A percentile compares a stretch with the other conserved stretches of the same genome.
Conservation (phyloP, 768 basidiomycete species). For the Podaxis pistillaris region DNA sequence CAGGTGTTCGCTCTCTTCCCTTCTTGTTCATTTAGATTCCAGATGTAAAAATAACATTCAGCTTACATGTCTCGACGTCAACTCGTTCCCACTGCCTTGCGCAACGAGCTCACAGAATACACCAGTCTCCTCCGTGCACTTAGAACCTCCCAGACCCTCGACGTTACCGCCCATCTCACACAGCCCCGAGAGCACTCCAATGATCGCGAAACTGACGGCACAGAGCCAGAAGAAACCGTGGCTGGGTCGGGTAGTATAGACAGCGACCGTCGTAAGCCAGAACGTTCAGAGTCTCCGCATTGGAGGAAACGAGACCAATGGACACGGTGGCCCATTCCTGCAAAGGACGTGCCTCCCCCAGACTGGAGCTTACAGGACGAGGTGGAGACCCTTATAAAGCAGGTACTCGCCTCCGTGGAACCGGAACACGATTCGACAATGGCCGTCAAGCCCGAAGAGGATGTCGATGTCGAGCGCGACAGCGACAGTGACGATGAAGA, state of each 20-base stretch:
- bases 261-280: background rate
- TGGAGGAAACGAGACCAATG: slow-evolving; percentile 46
- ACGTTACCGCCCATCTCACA: slow-evolving; percentile 7
- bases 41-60: slow-evolving; percentile 3
- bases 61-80: slow-evolving; percentile 4
- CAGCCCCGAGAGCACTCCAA: background rate
- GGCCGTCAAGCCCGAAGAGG: background rate
- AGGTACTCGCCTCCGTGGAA: slow-evolving; percentile 26
- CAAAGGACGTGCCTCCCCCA: slow-evolving; percentile 59
- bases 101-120: slow-evolving; percentile 17
- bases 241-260: background rate
- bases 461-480: slow-evolving; percentile 1
- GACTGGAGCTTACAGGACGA: slow-evolving; percentile 76
- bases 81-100: slow-evolving; percentile 5
- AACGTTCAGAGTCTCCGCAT: slow-evolving; percentile 15
- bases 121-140: slow-evolving; percentile 17
- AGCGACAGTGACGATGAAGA: slow-evolving; percentile 21
- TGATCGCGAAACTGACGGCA: background rate
- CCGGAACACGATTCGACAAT: slow-evolving; percentile 14
- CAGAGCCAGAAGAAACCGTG: background rate
- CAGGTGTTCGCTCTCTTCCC: background rate
- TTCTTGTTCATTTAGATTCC: background rate
- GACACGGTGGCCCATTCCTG: slow-evolving; percentile 76
- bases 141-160: slow-evolving; percentile 10
- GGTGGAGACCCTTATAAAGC: slow-evolving; percentile 45